phyloP scores from a whole-genome alignment of 208 protist species.

The Endotrypanum monterogeii region DNA sequence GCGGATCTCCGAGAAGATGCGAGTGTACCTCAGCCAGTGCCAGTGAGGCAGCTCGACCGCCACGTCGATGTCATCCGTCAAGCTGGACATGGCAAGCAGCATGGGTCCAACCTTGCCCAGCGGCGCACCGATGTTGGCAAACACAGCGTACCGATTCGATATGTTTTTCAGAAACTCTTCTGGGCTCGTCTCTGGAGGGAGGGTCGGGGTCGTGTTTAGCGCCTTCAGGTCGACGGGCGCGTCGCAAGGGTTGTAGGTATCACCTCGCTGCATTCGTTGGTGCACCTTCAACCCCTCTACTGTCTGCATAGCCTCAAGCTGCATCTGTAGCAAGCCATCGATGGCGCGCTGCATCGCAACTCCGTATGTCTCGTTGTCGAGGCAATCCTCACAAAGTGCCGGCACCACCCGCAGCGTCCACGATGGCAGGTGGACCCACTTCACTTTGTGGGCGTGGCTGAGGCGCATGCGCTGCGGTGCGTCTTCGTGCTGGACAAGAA shows the following conservation, averaged over 20 bases:
- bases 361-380: not conserved
- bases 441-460: not conserved
- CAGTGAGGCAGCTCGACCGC: constrained; percentile 14
- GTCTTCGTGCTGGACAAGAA: constrained; percentile 6
- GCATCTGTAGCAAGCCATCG: not conserved
- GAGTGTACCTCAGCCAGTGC: constrained; percentile 12
- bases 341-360: not conserved
- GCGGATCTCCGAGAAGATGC: not conserved
- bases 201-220: not conserved
- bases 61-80: constrained; percentile 21
- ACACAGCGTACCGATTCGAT: constrained; percentile 1
- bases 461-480: constrained; percentile 7
- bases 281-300: not conserved
- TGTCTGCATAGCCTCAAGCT: not conserved
- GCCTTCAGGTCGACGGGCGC: too few species aligned
- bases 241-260: not conserved
- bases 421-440: constrained; percentile 21
- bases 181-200: not conserved
- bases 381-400: constrained; percentile 14
- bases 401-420: constrained; percentile 25
- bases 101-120: constrained; percentile 27
- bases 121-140: constrained; percentile 11
- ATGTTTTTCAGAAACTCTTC: not conserved
- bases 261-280: not conserved
- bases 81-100: constrained; percentile 21